Conservation (phyloP, 192 early-diverging fungal genomes). For the Coemansia sp. region DNA sequence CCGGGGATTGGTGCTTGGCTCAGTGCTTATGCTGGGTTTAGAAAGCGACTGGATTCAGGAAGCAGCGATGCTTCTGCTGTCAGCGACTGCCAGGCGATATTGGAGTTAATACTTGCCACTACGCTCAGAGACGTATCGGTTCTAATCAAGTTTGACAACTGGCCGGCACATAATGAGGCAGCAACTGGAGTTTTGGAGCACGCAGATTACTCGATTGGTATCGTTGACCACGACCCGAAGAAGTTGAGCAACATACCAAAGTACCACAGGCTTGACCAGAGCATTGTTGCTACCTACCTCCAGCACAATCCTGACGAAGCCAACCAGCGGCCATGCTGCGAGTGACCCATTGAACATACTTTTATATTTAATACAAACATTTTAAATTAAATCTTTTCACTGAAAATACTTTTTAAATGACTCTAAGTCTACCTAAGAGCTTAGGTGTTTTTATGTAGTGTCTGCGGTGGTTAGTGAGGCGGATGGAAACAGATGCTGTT, state of each 20-base stretch:
- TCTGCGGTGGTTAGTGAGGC: too few relatives aligned
- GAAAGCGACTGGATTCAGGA: not conserved
- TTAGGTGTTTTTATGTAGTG: too few relatives aligned
- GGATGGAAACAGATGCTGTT: too few relatives aligned
- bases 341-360: constrained; percentile 4
- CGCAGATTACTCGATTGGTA: constrained; percentile 30
- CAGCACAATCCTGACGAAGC: constrained; percentile 11
- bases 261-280: constrained; percentile 53
- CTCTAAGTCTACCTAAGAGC: not conserved
- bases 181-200: not conserved
- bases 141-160: constrained; percentile 47
- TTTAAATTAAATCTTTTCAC: too few relatives aligned
- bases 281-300: constrained; percentile 57
- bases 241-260: constrained; percentile 57
- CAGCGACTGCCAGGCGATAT: constrained; percentile 52
- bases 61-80: not conserved
- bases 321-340: constrained; percentile 20
- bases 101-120: constrained; percentile 66
- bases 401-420: too few relatives aligned
- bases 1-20: constrained; percentile 32
- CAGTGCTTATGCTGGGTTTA: constrained; percentile 18
- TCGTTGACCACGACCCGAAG: constrained; percentile 76
- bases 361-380: not conserved
- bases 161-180: not conserved
- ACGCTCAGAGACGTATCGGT: constrained; percentile 80